phyloP scores from a whole-genome alignment of 345 rosid species.

The Lepidium africanum region DNA sequence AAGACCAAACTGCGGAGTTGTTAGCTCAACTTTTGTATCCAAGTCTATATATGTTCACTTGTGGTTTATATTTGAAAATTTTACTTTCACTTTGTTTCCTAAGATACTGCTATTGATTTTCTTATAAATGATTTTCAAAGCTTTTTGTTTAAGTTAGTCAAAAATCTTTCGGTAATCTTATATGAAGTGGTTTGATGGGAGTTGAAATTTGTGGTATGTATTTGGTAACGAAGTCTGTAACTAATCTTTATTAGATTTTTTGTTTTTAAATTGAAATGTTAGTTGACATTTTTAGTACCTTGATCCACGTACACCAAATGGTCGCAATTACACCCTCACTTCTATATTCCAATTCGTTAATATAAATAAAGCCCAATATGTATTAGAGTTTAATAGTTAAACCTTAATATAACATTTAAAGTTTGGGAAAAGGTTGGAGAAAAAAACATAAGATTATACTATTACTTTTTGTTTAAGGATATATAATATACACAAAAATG shows the following conservation, averaged over 20 bases:
- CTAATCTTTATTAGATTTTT: not conserved
- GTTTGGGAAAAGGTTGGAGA: no score
- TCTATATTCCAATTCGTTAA: not conserved
- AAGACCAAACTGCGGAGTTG: not conserved
- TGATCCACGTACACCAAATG: not conserved
- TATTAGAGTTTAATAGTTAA: no score
- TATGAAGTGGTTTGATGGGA: slow-evolving; percentile 16
- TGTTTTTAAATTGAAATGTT: not conserved
- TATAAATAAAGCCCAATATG: no score
- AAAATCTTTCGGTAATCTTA: no score
- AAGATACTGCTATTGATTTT: not conserved
- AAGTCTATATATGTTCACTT: no score
- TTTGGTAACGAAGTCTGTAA: slow-evolving; percentile 22
- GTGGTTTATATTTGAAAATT: no score
- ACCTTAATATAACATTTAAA: no score
- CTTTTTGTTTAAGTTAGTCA: no score
- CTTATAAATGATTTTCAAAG: not conserved
- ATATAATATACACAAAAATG: no score
- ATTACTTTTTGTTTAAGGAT: no score
- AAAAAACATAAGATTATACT: no score
- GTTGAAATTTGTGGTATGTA: slow-evolving; percentile 26
- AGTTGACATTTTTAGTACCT: not conserved
- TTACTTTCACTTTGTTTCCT: not conserved
- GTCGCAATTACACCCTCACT: not conserved
- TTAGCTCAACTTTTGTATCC: not conserved